Base-by-base conservation (phyloP, 345 rosid genomes). In the Populus euphratica region DNA sequence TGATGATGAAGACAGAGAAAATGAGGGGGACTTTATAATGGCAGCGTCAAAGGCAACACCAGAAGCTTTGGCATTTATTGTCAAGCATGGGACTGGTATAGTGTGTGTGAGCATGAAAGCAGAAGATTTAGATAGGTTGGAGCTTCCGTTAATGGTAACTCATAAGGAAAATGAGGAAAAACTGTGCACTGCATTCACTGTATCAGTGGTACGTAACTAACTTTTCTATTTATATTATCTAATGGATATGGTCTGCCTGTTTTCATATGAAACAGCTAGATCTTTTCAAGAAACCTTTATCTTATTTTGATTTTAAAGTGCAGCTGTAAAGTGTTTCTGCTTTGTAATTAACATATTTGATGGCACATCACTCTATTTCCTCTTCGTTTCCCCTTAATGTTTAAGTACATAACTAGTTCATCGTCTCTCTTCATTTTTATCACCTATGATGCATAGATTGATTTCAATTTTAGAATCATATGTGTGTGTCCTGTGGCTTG, bases 1-100 rank as follows among this genome's bases (percentile, higher is more conserved):
- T 10, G 98, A 94, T 56, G 97, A 92, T 76, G 98, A 94, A 80
- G 98, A 94, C 80, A 84, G 97, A 87, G 98, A 94, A 83, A 92
- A 94, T 71, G 98, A 94, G 84, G 97, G 97, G 35, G 97, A 93
- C 85, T 86, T 94, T 41, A 87, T 92, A 81, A 88, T 93, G 97
- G 94, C 97, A 76, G 98, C 97, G 44, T 81, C 91, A 49, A 85
- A 88, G 82, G 95, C 86, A 20, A 94, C 98, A 61, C 94, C 97
- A 25, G 97, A 94, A 74, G 96, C 96, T 73, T 91, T 94, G 97
- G 98, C 98, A 77, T 94, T 92, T 72, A 88, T 93, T 71, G 98
- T 94, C 82, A 94, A 93, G 88, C 91, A 94, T 81, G 94, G 94
- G 71, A 93, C 97, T 78, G 97, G 98, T 47, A 92, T 93, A 43